Evolutionary conservation across 2,329 filamentous ascomycete genomes (phyloP).

Genomic region (Trichocomaceae sp.): DNA sequence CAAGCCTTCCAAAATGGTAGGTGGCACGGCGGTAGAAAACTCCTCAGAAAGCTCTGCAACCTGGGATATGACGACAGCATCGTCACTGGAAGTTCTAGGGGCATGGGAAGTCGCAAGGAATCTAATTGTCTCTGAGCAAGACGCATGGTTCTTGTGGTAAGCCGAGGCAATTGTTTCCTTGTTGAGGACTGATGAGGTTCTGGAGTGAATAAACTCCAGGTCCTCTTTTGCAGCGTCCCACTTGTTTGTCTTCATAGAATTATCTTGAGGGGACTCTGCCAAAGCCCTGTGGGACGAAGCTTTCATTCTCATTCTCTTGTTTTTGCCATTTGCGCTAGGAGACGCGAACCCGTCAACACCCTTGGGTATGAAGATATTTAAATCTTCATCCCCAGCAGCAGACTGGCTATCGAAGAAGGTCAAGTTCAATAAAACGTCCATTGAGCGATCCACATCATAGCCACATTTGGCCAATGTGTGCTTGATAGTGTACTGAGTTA

Average conservation of each 20-base stretch:
- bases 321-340: conserved; percentile 30
- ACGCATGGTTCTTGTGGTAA: conserved; percentile 55
- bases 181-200: conserved; percentile 43
- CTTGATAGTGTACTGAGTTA: conserved; percentile 60
- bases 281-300: conserved; percentile 12
- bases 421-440: conserved; percentile 75
- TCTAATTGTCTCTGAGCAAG: conserved; percentile 49
- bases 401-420: conserved; percentile 66
- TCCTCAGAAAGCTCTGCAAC: conserved; percentile 49
- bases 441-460: conserved; percentile 60
- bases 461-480: conserved; percentile 61
- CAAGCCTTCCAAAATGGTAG: conserved; percentile 46
- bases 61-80: conserved; percentile 42
- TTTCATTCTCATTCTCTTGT: conserved; percentile 11
- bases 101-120: conserved; percentile 47
- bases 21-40: conserved; percentile 49
- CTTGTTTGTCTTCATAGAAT: conserved; percentile 38
- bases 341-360: conserved; percentile 77
- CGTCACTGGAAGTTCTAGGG: conserved; percentile 28
- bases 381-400: conserved; percentile 45
- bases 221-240: conserved; percentile 55
- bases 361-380: conserved; percentile 48
- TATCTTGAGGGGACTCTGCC: conserved; percentile 9
- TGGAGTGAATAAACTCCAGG: conserved; percentile 54
- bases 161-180: conserved; percentile 47